Conservation (phyloP, 2,329 filamentous ascomycete species). For the Neonectria punicea region DNA sequence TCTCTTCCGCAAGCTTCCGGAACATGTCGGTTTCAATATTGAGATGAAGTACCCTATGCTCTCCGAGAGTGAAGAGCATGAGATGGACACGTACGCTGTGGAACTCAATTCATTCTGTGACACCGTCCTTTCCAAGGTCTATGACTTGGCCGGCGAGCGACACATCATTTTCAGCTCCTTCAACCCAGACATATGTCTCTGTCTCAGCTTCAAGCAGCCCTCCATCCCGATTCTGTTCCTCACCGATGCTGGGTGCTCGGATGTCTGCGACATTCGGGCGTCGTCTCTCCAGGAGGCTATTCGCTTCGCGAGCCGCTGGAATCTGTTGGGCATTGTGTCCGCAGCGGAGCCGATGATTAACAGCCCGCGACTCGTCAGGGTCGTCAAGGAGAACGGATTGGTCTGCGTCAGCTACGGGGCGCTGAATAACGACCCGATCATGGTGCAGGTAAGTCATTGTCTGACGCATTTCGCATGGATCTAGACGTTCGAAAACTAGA, state of each 20-base stretch:
- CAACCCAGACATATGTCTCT: conserved; percentile 95
- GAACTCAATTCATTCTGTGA: conserved; percentile 98
- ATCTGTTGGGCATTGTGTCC: conserved; percentile 89
- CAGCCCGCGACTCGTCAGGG: conserved; percentile 86
- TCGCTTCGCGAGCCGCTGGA: conserved; percentile 94
- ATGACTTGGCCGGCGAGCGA: conserved; percentile 82
- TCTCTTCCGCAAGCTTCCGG: conserved; percentile 85
- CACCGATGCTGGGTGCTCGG: conserved; percentile 83
- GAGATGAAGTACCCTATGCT: conserved; percentile 99
- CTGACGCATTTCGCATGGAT: not conserved
- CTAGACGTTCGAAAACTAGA: not conserved
- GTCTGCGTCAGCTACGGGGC: conserved; percentile 96
- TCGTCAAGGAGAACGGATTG: conserved; percentile 93
- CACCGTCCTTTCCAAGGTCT: conserved; percentile 89
- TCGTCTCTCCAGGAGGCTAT: conserved; percentile 95
- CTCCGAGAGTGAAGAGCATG: conserved; percentile 91
- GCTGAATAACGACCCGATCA: conserved; percentile 85
- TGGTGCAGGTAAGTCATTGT: conserved; percentile 77
- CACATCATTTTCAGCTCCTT: conserved; percentile 98
- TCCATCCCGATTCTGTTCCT: conserved; percentile 96
- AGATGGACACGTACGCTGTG: conserved; percentile 96
- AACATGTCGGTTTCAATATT: conserved; percentile 93
- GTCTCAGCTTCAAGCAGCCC: conserved; percentile 96
- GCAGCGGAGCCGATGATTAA: conserved; percentile 89
- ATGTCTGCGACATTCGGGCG: conserved; percentile 89